These are phyloP conservation scores for peach (Prunus persica) DNA, from an alignment of 306 rosid genomes.

Conservation along the genomic window DNA sequence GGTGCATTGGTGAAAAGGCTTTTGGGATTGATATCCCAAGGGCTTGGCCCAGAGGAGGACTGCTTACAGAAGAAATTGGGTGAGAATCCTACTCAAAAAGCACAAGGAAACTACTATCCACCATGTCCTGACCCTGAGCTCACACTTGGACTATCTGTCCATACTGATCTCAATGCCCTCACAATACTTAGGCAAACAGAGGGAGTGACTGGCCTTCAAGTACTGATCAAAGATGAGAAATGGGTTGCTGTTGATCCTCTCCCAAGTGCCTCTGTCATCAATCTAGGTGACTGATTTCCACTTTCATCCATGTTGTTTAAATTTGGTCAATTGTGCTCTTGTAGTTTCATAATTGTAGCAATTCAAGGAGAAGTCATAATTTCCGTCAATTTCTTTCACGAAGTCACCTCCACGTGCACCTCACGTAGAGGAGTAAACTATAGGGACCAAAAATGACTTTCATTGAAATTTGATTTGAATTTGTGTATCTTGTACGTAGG, in stretches of 20 bases:
- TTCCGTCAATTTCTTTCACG: too few species aligned
- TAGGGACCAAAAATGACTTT: too few species aligned
- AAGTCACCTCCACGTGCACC: too few species aligned
- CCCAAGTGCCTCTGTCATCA: conserved; percentile 44
- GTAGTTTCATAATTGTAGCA: too few species aligned
- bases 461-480: too few species aligned
- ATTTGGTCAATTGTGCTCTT: too few species aligned
- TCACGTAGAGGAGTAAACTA: too few species aligned
- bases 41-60: conserved; percentile 45
- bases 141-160: conserved; percentile 29
- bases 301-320: too few species aligned
- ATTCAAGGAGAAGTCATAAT: too few species aligned
- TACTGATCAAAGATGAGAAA: conserved; percentile 38
- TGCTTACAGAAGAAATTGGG: conserved; percentile 31
- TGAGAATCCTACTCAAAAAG: conserved; percentile 28
- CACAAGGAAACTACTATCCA: conserved; percentile 47
- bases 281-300: conserved; percentile 33
- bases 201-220: conserved; percentile 43
- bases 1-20: conserved; percentile 33
- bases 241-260: conserved; percentile 42
- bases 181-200: conserved; percentile 35
- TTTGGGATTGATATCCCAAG: conserved; percentile 38
- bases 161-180: conserved; percentile 41
- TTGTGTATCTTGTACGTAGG: not conserved
- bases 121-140: conserved; percentile 37